These are phyloP conservation scores for Wallacemonas sp. DNA, from an alignment of 208 protist species.

Conservation along the genomic window DNA sequence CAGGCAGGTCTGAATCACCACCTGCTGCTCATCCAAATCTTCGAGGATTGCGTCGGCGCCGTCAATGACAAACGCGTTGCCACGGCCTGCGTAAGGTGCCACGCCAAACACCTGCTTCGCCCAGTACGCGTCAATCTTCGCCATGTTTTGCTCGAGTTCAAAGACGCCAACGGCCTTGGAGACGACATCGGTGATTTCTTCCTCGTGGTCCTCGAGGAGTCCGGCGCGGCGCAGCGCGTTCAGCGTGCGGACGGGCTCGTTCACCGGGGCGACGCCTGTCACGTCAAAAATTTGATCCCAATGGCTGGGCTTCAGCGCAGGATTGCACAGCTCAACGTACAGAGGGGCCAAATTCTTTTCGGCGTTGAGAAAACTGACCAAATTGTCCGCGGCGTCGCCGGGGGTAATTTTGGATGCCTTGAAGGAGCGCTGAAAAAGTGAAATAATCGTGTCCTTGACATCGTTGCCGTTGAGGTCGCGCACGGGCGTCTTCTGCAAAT, in stretches of 20 bases:
- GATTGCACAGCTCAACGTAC: slow-evolving; percentile 84
- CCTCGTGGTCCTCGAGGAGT: slow-evolving; percentile 48
- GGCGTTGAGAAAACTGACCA: slow-evolving; percentile 63
- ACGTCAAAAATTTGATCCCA: slow-evolving; percentile 82
- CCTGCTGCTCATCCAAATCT: slow-evolving; percentile 88
- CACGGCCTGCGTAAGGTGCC: slow-evolving; percentile 68
- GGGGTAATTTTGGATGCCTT: slow-evolving; percentile 69
- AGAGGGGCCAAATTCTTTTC: slow-evolving; percentile 75
- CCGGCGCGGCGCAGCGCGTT: slow-evolving; percentile 35
- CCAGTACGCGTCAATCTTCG: slow-evolving; percentile 87
- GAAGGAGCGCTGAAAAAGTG: slow-evolving; percentile 62
- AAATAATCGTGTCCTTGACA: slow-evolving; percentile 65
- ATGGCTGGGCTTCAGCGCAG: slow-evolving; percentile 84
- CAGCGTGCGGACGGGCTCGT: slow-evolving; percentile 51
- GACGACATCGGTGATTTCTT: slow-evolving; percentile 76
- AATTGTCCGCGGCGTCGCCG: slow-evolving; percentile 58
- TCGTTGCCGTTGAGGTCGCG: slow-evolving; percentile 71
- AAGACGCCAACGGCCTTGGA: slow-evolving; percentile 88
- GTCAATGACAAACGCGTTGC: slow-evolving; percentile 85
- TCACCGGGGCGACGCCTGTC: slow-evolving; percentile 38
- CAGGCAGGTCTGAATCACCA: slow-evolving; percentile 84
- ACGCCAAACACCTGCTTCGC: slow-evolving; percentile 53
- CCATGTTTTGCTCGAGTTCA: slow-evolving; percentile 83
- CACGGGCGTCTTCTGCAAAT: slow-evolving; percentile 37
- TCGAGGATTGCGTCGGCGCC: slow-evolving; percentile 86